Percentiles rank a stretch among this genome's conserved stretches.
Conservation (phyloP, 2,329 filamentous ascomycete genomes). For the Penicillium freii region DNA sequence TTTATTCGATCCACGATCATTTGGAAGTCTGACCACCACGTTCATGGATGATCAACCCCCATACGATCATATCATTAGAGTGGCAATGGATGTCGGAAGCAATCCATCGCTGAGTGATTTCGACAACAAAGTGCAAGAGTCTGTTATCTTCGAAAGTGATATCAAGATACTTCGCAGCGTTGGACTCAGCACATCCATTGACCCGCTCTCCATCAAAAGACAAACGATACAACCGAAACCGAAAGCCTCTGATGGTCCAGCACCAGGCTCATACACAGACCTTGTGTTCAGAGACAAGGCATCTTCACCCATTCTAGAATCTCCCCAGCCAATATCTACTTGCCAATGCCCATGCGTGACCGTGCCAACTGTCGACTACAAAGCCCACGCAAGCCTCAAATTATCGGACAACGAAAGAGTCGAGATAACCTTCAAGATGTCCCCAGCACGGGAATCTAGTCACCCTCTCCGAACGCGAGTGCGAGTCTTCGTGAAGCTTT, state of each 20-base stretch:
- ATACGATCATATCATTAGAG: neutral
- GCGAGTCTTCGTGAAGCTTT: conserved; percentile 12
- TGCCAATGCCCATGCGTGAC: neutral
- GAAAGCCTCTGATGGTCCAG: neutral
- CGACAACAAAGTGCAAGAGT: neutral
- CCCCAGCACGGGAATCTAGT: neutral
- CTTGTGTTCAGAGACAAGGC: neutral
- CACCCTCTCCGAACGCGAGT: conserved; percentile 13
- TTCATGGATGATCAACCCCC: neutral
- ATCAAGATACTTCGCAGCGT: neutral
- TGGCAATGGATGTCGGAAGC: neutral
- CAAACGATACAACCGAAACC: neutral
- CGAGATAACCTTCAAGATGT: conserved; percentile 13
- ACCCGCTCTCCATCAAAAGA: neutral
- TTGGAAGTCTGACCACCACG: neutral
- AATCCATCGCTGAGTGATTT: neutral
- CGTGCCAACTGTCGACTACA: neutral
- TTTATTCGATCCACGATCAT: neutral
- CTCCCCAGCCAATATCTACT: neutral
- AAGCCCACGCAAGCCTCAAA: neutral
- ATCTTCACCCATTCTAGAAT: neutral
- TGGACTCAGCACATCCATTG: neutral
- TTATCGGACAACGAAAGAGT: conserved; percentile 2
- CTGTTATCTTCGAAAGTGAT: neutral
- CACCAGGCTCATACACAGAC: neutral